Conservation (phyloP, 2,329 filamentous ascomycete species). For the Helminthosporium solani region DNA sequence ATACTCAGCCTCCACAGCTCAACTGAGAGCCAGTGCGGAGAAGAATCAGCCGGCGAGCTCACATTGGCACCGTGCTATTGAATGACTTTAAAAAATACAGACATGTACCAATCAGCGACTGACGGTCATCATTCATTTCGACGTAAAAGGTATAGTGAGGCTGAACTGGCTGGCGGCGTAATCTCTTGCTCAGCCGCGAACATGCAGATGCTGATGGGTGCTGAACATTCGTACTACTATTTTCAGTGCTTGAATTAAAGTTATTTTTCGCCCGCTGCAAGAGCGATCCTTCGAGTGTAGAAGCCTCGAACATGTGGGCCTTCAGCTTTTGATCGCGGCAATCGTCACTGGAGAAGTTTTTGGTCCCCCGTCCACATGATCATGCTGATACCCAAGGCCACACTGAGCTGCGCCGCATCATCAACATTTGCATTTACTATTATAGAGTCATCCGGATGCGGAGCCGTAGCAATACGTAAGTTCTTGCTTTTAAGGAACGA, state of each 20-base stretch:
- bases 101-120: slow-evolving; percentile 1
- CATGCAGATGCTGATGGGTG: slow-evolving; percentile 5
- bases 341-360: neutral
- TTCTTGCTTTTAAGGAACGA: too few species aligned
- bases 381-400: neutral
- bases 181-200: slow-evolving; percentile 9
- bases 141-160: slow-evolving; percentile 1
- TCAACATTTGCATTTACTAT: too few species aligned
- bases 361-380: neutral
- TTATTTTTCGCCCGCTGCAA: slow-evolving; percentile 5
- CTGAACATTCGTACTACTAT: slow-evolving; percentile 1
- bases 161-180: slow-evolving; percentile 2
- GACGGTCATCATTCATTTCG: neutral
- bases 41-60: neutral
- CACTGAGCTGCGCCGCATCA: neutral
- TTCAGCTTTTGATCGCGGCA: neutral
- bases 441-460: too few species aligned
- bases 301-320: neutral
- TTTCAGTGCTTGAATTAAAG: slow-evolving; percentile 9
- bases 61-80: neutral
- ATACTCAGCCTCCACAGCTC: neutral
- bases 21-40: neutral
- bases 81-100: neutral
- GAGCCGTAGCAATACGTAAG: too few species aligned
- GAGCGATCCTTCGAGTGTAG: neutral